Evolutionary conservation across 257 asterid species (phyloP).

Genomic region (Fraxinus cuspidata): DNA sequence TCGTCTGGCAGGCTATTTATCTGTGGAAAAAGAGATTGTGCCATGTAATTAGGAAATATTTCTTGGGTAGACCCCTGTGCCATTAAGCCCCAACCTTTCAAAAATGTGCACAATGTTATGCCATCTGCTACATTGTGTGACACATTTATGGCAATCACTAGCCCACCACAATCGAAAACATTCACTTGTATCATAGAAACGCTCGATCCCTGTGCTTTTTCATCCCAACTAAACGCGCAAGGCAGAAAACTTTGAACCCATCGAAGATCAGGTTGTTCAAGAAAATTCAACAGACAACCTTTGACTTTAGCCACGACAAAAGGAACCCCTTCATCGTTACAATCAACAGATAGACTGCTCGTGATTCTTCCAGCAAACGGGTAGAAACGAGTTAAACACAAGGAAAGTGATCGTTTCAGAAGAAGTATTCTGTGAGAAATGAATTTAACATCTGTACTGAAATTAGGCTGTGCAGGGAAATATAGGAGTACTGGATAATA

Average conservation of each 20-base stretch:
- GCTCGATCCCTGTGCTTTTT: slow-evolving; percentile 41
- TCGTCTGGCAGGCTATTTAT: slow-evolving; percentile 37
- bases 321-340: slow-evolving; percentile 44
- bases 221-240: slow-evolving; percentile 33
- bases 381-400: slow-evolving; percentile 36
- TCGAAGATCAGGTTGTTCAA: slow-evolving; percentile 35
- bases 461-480: slow-evolving; percentile 24
- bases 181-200: slow-evolving; percentile 42
- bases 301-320: slow-evolving; percentile 32
- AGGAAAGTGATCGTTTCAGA: slow-evolving; percentile 44
- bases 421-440: slow-evolving; percentile 20
- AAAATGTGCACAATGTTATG: slow-evolving; percentile 29
- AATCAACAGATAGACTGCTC: slow-evolving; percentile 36
- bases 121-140: slow-evolving; percentile 47
- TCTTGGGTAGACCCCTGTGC: neutral
- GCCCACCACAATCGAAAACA: slow-evolving; percentile 41
- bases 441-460: neutral
- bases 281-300: slow-evolving; percentile 26
- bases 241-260: slow-evolving; percentile 40
- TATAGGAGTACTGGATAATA: slow-evolving; percentile 42
- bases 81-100: slow-evolving; percentile 41
- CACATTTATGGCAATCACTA: slow-evolving; percentile 38
- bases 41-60: slow-evolving; percentile 27
- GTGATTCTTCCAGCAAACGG: slow-evolving; percentile 52
- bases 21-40: slow-evolving; percentile 36